Evolutionary conservation across 2,329 filamentous ascomycete species (phyloP), one percentile per base, ranked within the genome.

Genomic region (Aspergillus neotritici): DNA sequence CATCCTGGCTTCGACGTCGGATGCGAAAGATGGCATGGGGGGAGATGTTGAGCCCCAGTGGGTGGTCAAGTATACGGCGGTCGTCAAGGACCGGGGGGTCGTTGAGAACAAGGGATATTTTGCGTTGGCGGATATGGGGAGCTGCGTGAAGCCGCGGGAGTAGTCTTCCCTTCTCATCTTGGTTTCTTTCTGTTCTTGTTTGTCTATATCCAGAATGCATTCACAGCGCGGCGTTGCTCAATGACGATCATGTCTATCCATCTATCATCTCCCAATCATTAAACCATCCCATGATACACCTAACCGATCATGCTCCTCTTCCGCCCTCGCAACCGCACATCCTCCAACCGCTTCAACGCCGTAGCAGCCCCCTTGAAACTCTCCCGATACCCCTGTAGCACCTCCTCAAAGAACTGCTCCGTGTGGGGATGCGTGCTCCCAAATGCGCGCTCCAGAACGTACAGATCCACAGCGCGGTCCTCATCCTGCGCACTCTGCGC

Each of bases 81-180:
- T 97, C 46, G 87, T 97, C 32, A 86, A 86, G 65, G 86, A 97
- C 63, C 77, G 93, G 41, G 93, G 93, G 11, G 93, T 98, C 7
- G 91, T 98, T 52, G 93, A 98, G 74, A 95, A 93, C 63, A 98
- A 97, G 73, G 93, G 93, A 6, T 97, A 96, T 67, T 96, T 96
- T 72, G 91, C 91, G 1, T 81, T 83, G 14, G 91, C 90, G 3
- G 83, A 88, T 61, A 67, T 93, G 52, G 71, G 72, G 36, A 71
- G 73, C 43, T 71, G 68, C 52, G 63, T 70, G 40, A 54, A 58
- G 38, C 51, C 54, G 17, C 50, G 53, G 49, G 48, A 55, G 47
- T 64, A 43, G 54, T 42, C 15, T 12, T 34, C n/a, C 17, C 53
- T 44, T 41, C 34, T n/a, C n/a, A 15, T 16, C 38, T 41, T 50